Conservation (phyloP, 2,329 filamentous ascomycete genomes). For the Cladosporium sp. region DNA sequence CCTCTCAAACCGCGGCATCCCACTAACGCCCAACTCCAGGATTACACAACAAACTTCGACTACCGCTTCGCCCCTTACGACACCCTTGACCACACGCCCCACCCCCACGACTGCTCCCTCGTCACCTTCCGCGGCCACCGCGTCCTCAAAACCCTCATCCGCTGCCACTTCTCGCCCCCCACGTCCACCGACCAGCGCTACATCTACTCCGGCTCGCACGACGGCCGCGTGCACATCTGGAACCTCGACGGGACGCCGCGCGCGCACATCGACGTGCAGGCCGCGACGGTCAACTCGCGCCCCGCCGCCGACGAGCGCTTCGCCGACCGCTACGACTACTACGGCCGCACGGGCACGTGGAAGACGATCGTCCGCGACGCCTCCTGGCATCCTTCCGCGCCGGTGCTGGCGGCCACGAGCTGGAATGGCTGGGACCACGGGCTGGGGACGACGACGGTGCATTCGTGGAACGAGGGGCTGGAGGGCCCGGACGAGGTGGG, state of each 20-base stretch:
- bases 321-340: slow-evolving; percentile 52
- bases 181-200: slow-evolving; percentile 82
- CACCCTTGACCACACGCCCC: slow-evolving; percentile 59
- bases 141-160: slow-evolving; percentile 82
- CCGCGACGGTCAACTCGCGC: slow-evolving; percentile 59
- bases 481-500: slow-evolving; percentile 54
- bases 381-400: slow-evolving; percentile 82
- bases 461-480: slow-evolving; percentile 66
- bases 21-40: slow-evolving; percentile 23
- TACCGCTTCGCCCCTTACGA: slow-evolving; percentile 66
- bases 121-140: slow-evolving; percentile 90
- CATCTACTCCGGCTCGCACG: slow-evolving; percentile 85
- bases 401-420: slow-evolving; percentile 76
- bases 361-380: slow-evolving; percentile 78
- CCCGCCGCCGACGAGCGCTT: slow-evolving; percentile 48
- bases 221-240: slow-evolving; percentile 86
- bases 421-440: slow-evolving; percentile 74
- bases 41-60: slow-evolving; percentile 61
- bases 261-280: slow-evolving; percentile 65
- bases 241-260: slow-evolving; percentile 86
- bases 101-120: slow-evolving; percentile 81
- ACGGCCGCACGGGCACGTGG: slow-evolving; percentile 56
- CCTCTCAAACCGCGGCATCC: background rate
- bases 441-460: slow-evolving; percentile 68
- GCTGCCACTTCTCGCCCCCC: slow-evolving; percentile 90